Base-by-base conservation (phyloP, 371 early-diverging fungal species). In the Phascolomyces articulosus region DNA sequence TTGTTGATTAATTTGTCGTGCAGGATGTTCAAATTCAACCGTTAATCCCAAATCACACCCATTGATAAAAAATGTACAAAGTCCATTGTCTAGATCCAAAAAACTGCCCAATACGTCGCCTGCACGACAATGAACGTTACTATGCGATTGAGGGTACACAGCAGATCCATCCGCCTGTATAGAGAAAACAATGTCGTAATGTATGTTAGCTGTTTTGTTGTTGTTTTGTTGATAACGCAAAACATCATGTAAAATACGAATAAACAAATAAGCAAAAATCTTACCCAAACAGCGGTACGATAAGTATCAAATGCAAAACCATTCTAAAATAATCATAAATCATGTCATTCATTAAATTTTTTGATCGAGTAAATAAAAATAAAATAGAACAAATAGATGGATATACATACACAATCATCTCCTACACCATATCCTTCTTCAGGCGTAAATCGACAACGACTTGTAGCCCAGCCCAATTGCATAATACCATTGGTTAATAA, bases 391-490 rank as follows among this genome's bases (percentile, higher is more conserved):
- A n/a, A n/a, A n/a, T n/a, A n/a, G n/a, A n/a, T n/a, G 24, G 23
- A 27, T 54, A 54, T 34, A 66, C 71, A 73, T 80, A 85, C 87
- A 55, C 79, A 63, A 48, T 87, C 87, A 67, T 87, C 87, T 2
- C 87, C 87, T 11, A 87, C 75, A 27, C 87, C 89, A 54, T 82
- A 79, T 18, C 89, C 89, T 58, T 88, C 87, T 47, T 88, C 89
- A 1, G 89, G 89, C 24, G 82, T 78, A 62, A 88, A 88, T 8
- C 79, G 80, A 47, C 87, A 85, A 29, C 80, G 79, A 28, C 71
- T 72, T 0, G 89, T 85, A 3, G 88, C 88, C 86, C 87, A 88
- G 8, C 88, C 88, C 20, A 88, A 76, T 58, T 87, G 89, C 85
- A 88, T 87, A 56, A 88, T 85, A 1, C 89, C 89, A 24, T 76